These are phyloP conservation scores for Pyricularia sp. DNA, from an alignment of 2,329 filamentous ascomycete species.

Conservation along the genomic window DNA sequence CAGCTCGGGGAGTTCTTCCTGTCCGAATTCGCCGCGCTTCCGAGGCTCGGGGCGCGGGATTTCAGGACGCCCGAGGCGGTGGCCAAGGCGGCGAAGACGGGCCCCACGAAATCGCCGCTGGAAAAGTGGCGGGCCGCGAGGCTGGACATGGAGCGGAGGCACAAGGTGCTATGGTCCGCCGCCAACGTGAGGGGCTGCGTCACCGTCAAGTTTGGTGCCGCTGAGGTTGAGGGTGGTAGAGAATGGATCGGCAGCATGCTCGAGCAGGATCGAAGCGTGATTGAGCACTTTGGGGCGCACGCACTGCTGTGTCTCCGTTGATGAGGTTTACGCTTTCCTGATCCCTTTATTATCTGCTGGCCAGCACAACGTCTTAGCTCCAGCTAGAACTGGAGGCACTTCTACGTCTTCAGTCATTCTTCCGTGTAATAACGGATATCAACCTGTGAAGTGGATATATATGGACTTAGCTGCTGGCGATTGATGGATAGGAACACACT, in stretches of 20 bases:
- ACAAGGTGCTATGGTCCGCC: slow-evolving; percentile 70
- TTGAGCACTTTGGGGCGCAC: slow-evolving; percentile 66
- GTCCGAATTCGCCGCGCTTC: slow-evolving; percentile 65
- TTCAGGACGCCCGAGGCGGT: slow-evolving; percentile 52
- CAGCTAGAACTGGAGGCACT: background rate
- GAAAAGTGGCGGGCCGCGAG: slow-evolving; percentile 47
- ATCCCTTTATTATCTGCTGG: background rate
- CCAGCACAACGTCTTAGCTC: background rate
- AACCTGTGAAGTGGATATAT: background rate
- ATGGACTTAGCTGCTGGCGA: background rate
- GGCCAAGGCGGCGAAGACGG: slow-evolving; percentile 26
- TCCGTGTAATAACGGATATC: background rate
- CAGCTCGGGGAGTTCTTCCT: slow-evolving; percentile 66
- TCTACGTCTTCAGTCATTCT: background rate
- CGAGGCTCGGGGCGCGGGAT: slow-evolving; percentile 73
- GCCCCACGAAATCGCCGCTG: slow-evolving; percentile 23
- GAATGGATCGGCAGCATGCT: slow-evolving; percentile 74
- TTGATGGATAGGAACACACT: background rate
- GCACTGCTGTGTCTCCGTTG: slow-evolving; percentile 66
- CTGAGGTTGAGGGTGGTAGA: slow-evolving; percentile 70
- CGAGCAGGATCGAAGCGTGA: slow-evolving; percentile 62
- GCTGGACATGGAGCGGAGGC: slow-evolving; percentile 46
- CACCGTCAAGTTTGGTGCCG: slow-evolving; percentile 83
- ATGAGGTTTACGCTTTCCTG: slow-evolving; percentile 8
- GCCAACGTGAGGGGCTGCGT: slow-evolving; percentile 74